Percentiles rank a stretch among this genome's conserved stretches.
These are phyloP conservation scores for Aspergillus hiratsukae DNA, from an alignment of 2,329 filamentous ascomycete genomes.

Conservation along the genomic window DNA sequence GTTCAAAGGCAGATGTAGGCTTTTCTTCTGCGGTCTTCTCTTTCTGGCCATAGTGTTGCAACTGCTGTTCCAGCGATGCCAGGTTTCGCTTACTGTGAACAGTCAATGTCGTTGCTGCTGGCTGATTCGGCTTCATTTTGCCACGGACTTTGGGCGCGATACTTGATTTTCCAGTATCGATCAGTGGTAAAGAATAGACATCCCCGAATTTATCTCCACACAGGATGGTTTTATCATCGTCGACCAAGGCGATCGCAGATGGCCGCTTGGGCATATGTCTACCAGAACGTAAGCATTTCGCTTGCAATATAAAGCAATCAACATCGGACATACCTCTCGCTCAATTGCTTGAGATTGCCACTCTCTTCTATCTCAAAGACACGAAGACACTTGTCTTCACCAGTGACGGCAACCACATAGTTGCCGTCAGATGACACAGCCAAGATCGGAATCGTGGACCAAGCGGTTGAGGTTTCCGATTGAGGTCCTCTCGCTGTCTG, in stretches of 20 bases:
- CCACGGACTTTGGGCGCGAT: conserved; percentile 31
- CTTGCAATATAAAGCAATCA: not conserved
- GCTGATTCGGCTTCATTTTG: conserved; percentile 40
- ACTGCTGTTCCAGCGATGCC: conserved; percentile 54
- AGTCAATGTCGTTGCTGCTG: conserved; percentile 54
- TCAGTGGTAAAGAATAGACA: conserved; percentile 80
- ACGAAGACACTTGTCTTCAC: conserved; percentile 86
- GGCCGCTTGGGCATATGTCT: conserved; percentile 88
- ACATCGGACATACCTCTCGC: conserved; percentile 57
- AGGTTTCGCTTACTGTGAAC: conserved; percentile 61
- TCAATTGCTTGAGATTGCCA: conserved; percentile 62
- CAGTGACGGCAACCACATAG: conserved; percentile 72
- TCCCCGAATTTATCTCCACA: conserved; percentile 95
- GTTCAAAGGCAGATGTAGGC: conserved; percentile 60
- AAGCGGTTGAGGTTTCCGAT: conserved; percentile 18
- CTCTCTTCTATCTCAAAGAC: conserved; percentile 66
- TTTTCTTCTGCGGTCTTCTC: conserved; percentile 41
- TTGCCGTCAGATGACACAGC: conserved; percentile 59
- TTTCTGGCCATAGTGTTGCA: conserved; percentile 42
- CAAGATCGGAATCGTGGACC: conserved; percentile 66
- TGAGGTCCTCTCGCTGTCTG: conserved; percentile 11
- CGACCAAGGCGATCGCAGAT: conserved; percentile 66
- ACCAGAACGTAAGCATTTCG: conserved; percentile 8
- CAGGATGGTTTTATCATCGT: conserved; percentile 68
- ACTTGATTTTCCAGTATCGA: conserved; percentile 39